Conservation (phyloP, 345 rosid species). For the Eucalyptus melliodora region DNA sequence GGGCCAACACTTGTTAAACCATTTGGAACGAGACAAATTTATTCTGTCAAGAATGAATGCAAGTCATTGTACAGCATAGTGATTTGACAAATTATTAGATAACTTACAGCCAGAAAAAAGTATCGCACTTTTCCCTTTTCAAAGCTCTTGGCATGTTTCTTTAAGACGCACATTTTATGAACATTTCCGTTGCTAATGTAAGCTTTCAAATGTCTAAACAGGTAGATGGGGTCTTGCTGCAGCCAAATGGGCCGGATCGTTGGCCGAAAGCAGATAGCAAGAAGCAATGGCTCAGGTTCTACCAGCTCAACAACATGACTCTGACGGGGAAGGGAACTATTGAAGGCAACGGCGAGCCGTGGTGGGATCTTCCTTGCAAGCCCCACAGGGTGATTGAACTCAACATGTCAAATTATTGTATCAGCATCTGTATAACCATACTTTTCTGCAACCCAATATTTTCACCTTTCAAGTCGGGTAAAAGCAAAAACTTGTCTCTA, state of each 20-base stretch:
- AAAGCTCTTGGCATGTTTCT: background rate
- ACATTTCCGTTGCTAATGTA: background rate
- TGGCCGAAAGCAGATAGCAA: constrained; percentile 79
- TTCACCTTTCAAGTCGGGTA: background rate
- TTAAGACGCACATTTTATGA: background rate
- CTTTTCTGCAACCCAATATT: background rate
- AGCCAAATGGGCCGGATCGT: constrained; percentile 81
- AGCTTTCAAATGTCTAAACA: background rate
- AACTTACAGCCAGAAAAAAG: background rate
- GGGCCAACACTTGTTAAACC: background rate
- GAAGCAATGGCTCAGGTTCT: constrained; percentile 89
- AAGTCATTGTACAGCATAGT: background rate
- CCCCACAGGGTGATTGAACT: constrained; percentile 70
- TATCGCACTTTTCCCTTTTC: background rate
- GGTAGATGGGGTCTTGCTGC: constrained; percentile 78
- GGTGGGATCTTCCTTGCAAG: constrained; percentile 99
- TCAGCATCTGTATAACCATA: background rate
- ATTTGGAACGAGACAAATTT: background rate
- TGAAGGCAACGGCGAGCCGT: constrained; percentile 92
- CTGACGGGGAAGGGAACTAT: constrained; percentile 72
- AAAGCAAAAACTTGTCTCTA: background rate
- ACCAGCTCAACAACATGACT: constrained; percentile 45
- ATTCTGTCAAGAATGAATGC: background rate
- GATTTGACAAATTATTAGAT: background rate
- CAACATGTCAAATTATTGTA: background rate